Conservation (phyloP, 1,139 yeast genomes). For the Pichia sp. region DNA sequence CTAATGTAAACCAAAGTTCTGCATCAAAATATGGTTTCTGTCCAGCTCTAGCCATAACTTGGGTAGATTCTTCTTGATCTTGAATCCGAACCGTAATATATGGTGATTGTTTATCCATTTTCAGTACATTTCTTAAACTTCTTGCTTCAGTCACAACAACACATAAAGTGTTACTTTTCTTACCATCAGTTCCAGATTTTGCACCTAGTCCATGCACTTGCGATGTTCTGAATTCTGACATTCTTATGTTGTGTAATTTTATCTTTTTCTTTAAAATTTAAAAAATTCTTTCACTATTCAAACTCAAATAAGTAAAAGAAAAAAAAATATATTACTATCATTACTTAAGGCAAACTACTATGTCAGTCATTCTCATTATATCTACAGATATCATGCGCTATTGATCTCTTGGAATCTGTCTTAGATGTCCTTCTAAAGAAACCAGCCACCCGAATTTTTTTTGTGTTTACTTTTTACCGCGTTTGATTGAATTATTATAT, state of each 20-base stretch:
- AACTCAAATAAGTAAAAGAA: too few species aligned
- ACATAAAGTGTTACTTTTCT: slow-evolving; percentile 23
- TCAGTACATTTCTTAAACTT: slow-evolving; percentile 76
- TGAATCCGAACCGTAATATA: slow-evolving; percentile 76
- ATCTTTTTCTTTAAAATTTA: background rate
- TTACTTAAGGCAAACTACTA: too few species aligned
- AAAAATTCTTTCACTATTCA: too few species aligned
- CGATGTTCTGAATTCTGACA: slow-evolving; percentile 13
- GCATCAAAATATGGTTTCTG: slow-evolving; percentile 87
- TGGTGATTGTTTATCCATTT: slow-evolving; percentile 84
- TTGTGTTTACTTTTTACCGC: too few species aligned
- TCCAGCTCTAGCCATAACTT: slow-evolving; percentile 74
- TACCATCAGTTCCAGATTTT: background rate
- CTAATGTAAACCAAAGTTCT: slow-evolving; percentile 61
- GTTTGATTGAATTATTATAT: too few species aligned
- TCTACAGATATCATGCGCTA: too few species aligned
- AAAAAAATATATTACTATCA: too few species aligned
- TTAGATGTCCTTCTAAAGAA: too few species aligned
- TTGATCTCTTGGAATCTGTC: too few species aligned
- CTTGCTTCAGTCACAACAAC: slow-evolving; percentile 40
- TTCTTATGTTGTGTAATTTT: background rate
- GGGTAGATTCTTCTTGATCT: slow-evolving; percentile 72
- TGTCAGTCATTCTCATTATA: too few species aligned
- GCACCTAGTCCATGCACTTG: background rate
- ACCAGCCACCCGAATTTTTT: too few species aligned